Percentiles rank a stretch among this genome's conserved stretches.
Evolutionary conservation across 2,329 filamentous ascomycete genomes (phyloP).

Genomic region (Aspergillus tubingensis): DNA sequence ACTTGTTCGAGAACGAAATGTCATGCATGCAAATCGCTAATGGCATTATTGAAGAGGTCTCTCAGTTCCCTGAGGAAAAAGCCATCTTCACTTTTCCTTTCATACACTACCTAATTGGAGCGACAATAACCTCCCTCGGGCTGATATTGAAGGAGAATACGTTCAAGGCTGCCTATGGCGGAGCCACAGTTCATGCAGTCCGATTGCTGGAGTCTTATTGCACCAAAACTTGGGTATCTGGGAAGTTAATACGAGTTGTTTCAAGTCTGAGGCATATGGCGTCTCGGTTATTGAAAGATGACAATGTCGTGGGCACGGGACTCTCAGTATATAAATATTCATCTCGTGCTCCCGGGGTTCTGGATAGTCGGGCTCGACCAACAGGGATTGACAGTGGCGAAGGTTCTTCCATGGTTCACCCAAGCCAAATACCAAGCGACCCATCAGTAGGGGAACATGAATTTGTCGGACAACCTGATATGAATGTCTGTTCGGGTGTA

Average conservation of each 20-base stretch:
- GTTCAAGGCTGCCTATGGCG: slow-evolving; percentile 18
- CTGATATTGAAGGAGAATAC: slow-evolving; percentile 22
- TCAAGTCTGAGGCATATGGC: slow-evolving; percentile 22
- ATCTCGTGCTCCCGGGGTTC: background rate
- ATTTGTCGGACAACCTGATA: background rate
- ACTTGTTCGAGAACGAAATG: slow-evolving; percentile 22
- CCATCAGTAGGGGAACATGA: background rate
- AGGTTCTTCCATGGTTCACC: background rate
- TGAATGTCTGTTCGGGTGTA: background rate
- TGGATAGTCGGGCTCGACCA: too few species aligned
- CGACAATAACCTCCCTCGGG: slow-evolving; percentile 23
- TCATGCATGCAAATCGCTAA: slow-evolving; percentile 23
- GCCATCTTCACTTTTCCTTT: slow-evolving; percentile 27
- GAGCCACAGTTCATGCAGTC: slow-evolving; percentile 17
- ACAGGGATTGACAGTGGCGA: background rate
- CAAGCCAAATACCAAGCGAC: background rate
- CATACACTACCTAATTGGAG: slow-evolving; percentile 22
- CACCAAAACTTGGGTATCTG: slow-evolving; percentile 26
- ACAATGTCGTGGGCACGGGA: background rate
- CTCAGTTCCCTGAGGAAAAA: slow-evolving; percentile 21
- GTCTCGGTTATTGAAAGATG: background rate
- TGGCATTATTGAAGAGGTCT: slow-evolving; percentile 22
- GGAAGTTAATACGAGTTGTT: slow-evolving; percentile 20
- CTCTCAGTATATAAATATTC: background rate
- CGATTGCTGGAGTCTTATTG: slow-evolving; percentile 21